Evolutionary conservation across 2,329 filamentous ascomycete species (phyloP).

Genomic region (Alternaria infectoria): DNA sequence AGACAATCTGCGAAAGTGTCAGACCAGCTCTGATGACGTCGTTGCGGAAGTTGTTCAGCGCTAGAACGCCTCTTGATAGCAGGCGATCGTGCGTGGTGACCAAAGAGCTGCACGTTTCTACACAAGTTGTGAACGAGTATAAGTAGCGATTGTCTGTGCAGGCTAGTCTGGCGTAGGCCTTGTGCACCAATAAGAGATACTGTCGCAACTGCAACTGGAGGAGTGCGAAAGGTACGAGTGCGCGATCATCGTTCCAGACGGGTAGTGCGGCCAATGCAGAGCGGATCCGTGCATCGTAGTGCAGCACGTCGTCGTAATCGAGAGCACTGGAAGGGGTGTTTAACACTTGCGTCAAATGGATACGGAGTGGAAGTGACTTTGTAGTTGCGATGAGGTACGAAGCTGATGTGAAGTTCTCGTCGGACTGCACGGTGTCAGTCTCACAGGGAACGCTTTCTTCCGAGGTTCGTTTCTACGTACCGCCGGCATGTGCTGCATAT

Average conservation of each 20-base stretch:
- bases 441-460: not conserved
- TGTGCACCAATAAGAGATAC: conserved; percentile 44
- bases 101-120: conserved; percentile 38
- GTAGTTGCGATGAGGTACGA: conserved; percentile 35
- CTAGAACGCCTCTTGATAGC: conserved; percentile 24
- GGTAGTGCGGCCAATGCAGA: conserved; percentile 30
- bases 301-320: conserved; percentile 41
- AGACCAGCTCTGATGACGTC: conserved; percentile 39
- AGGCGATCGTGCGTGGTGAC: conserved; percentile 33
- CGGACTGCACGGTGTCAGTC: conserved; percentile 14
- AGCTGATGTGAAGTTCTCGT: conserved; percentile 38
- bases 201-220: conserved; percentile 44
- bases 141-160: conserved; percentile 32
- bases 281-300: conserved; percentile 41
- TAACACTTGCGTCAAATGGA: conserved; percentile 40
- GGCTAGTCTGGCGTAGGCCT: conserved; percentile 39
- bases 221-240: conserved; percentile 26
- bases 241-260: conserved; percentile 28
- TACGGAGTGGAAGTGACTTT: conserved; percentile 39
- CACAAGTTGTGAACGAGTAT: conserved; percentile 40
- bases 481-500: conserved; percentile 30
- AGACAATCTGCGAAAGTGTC: conserved; percentile 33
- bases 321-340: conserved; percentile 40
- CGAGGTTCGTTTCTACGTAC: not conserved
- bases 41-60: conserved; percentile 37